Percentiles rank a stretch among this genome's conserved stretches.
Evolutionary conservation across 2,329 filamentous ascomycete species (phyloP).

Genomic region (Paraphaeosphaeria sporulosa): DNA sequence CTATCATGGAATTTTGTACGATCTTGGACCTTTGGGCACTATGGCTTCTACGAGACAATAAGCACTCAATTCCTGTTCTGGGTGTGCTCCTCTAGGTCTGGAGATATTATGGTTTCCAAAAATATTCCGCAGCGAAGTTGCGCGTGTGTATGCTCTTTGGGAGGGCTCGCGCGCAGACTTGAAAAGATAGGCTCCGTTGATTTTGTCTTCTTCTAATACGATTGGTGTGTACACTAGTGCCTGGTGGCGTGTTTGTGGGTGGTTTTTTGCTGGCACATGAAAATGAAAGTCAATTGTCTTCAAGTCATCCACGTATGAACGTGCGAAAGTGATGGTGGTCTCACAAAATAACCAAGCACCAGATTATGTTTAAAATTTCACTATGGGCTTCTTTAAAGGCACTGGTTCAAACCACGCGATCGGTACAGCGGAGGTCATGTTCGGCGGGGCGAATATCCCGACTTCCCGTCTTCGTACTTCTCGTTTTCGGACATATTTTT

Average conservation of each 20-base stretch:
- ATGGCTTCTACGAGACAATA: background rate
- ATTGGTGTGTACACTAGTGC: conserved; percentile 9
- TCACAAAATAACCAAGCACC: too few species aligned
- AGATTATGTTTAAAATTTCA: too few species aligned
- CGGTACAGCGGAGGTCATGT: background rate
- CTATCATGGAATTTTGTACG: background rate
- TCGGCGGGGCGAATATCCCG: background rate
- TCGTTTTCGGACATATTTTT: background rate
- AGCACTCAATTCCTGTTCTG: background rate
- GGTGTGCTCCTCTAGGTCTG: background rate
- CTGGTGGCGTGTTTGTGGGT: background rate
- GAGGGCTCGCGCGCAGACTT: background rate
- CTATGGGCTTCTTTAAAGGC: too few species aligned
- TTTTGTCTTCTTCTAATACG: background rate
- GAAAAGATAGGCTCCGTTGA: background rate
- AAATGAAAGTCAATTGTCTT: background rate
- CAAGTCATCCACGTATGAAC: background rate
- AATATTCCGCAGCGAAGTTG: background rate
- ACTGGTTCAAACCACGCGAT: background rate
- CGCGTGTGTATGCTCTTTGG: background rate
- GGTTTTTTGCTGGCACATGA: conserved; percentile 1
- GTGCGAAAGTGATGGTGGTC: too few species aligned
- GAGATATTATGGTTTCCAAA: background rate
- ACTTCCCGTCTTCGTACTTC: background rate
- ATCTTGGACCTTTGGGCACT: background rate